phyloP scores from a whole-genome alignment of 768 basidiomycete species.

The Coprinopsis strossmayeri region DNA sequence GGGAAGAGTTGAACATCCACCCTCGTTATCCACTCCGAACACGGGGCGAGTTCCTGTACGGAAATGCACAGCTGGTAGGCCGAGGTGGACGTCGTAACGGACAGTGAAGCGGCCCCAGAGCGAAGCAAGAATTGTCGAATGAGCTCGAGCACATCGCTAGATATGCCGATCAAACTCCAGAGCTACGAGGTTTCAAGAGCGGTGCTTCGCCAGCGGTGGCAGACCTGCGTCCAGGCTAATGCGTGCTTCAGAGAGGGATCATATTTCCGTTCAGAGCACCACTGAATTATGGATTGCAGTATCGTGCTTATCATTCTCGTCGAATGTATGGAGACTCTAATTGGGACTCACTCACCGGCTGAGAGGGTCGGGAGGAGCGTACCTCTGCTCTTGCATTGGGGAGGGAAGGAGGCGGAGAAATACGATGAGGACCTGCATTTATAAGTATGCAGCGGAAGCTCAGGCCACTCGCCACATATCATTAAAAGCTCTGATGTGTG shows the following conservation, averaged over 20 bases:
- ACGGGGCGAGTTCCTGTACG: neutral
- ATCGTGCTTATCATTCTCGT: too few relatives aligned
- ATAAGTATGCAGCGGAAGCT: too few relatives aligned
- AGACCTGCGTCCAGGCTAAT: neutral
- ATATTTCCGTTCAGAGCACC: neutral
- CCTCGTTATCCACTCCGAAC: neutral
- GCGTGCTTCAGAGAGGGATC: neutral
- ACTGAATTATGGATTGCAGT: neutral
- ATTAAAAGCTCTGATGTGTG: too few relatives aligned
- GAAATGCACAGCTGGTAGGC: neutral
- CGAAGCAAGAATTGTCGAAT: neutral
- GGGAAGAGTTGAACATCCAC: neutral
- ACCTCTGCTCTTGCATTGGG: too few relatives aligned
- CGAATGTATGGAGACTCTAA: too few relatives aligned
- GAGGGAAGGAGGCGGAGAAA: too few relatives aligned
- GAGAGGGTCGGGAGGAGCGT: too few relatives aligned
- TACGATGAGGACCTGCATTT: too few relatives aligned
- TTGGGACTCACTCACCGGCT: too few relatives aligned
- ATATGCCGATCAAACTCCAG: neutral
- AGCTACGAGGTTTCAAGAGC: neutral
- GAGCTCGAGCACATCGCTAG: neutral
- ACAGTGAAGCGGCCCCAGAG: neutral
- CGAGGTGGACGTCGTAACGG: neutral
- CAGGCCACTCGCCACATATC: too few relatives aligned
- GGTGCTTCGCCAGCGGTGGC: neutral